Base-by-base conservation (phyloP, 192 early-diverging fungal species). In the Ambispora gerdemannii region DNA sequence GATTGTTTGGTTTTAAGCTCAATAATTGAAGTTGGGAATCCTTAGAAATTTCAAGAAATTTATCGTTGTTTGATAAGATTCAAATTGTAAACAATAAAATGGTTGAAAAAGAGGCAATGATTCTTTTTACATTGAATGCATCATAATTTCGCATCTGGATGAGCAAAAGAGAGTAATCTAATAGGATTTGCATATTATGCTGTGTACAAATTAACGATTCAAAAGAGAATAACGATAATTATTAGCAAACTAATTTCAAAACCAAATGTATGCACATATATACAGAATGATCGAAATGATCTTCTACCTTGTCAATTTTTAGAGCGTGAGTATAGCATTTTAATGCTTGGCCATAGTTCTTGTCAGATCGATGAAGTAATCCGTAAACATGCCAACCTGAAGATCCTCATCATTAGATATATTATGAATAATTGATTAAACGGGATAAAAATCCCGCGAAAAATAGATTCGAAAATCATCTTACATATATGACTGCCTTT, bases 351-450 rank as follows among this genome's bases (percentile, higher is more conserved):
- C 86, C 89, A 76, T 93, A 96, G 71, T 99, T 95, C 74, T 91
- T 91, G 77, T 97, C 95, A 34, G 84, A 84, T 28, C 95, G 90
- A 76, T 96, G 85, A 52, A 96, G 77, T n/a, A 99, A 79, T 17
- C 97, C 97, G 75, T 88, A 94, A 20, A 97, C 91, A 73, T 99
- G 97, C 97, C 97, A 99, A 76, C 90, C 90, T 90, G 65, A 36
- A 25, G 19, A 68, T 59, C 0, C 2, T 7, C n/a, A n/a, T n/a
- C n/a, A n/a, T n/a, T n/a, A n/a, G n/a, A n/a, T n/a, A n/a, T n/a
- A n/a, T n/a, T n/a, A n/a, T 0, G 25, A 66, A 50, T 34, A 17
- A 25, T 24, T 56, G 8, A 56, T 56, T 24, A 13, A 43, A 43
- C 38, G 6, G 6, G 38, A 43, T 27, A 20, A 24, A 7, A 7